phyloP scores from a whole-genome alignment of 345 rosid genomes.

The Acer campestre region DNA sequence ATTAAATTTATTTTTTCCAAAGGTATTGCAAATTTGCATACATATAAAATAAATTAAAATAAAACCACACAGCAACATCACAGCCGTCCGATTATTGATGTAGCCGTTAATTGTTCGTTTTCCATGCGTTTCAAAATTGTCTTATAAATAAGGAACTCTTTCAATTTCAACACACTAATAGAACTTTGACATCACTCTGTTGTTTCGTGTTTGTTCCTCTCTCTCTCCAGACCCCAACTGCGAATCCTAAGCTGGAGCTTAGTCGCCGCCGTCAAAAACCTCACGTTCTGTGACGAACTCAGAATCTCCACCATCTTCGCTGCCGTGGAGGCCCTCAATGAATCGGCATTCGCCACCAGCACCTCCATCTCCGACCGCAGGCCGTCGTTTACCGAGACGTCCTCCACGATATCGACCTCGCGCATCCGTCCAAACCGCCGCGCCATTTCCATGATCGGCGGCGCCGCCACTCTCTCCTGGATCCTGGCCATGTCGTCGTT shows the following conservation, averaged over 20 bases:
- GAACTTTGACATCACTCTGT: no score
- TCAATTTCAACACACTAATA: background rate
- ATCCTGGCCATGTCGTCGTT: conserved; percentile 43
- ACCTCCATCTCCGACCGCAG: conserved; percentile 28
- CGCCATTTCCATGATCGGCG: conserved; percentile 24
- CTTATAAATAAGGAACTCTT: background rate
- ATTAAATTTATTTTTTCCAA: no score
- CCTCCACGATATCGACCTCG: conserved; percentile 7
- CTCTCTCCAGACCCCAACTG: conserved; percentile 34
- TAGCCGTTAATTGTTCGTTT: background rate
- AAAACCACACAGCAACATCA: background rate
- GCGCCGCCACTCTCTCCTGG: conserved; percentile 47
- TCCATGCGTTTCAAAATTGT: background rate
- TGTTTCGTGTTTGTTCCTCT: background rate
- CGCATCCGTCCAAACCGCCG: conserved; percentile 11
- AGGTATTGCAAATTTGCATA: no score
- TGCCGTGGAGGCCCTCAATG: conserved; percentile 34
- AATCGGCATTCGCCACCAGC: conserved; percentile 39
- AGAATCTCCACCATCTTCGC: conserved; percentile 38
- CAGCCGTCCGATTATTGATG: background rate
- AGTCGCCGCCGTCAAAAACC: conserved; percentile 33
- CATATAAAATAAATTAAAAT: background rate
- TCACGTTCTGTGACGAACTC: conserved; percentile 44
- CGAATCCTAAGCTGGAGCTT: conserved; percentile 35
- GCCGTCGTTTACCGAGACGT: background rate